Evolutionary conservation across 2,329 filamentous ascomycete genomes (phyloP).

Genomic region (Exophiala alcalophila): DNA sequence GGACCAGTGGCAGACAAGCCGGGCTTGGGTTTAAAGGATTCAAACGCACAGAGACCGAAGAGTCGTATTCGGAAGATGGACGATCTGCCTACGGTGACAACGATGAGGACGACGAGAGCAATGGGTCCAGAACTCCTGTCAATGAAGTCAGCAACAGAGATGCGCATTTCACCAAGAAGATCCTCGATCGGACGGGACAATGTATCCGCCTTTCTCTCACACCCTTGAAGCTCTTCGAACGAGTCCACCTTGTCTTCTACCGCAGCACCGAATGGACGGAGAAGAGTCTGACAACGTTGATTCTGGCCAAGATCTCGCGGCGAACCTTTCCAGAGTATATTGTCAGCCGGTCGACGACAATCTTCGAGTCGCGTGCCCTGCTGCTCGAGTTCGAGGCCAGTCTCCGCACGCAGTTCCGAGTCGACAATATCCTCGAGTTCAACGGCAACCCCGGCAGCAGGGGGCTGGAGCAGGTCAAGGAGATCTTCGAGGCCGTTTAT

Average conservation of each 20-base stretch:
- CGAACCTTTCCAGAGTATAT: slow-evolving; percentile 88
- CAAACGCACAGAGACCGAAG: slow-evolving; percentile 61
- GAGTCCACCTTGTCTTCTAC: slow-evolving; percentile 94
- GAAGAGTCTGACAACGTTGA: slow-evolving; percentile 91
- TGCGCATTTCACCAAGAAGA: slow-evolving; percentile 72
- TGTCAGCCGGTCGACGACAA: slow-evolving; percentile 82
- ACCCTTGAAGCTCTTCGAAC: slow-evolving; percentile 79
- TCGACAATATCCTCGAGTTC: slow-evolving; percentile 80
- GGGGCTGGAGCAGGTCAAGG: slow-evolving; percentile 64
- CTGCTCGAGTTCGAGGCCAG: slow-evolving; percentile 88
- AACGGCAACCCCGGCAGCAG: slow-evolving; percentile 66
- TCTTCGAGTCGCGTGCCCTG: slow-evolving; percentile 72
- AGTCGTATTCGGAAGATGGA: slow-evolving; percentile 43
- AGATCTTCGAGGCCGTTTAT: slow-evolving; percentile 71
- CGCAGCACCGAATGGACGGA: slow-evolving; percentile 96
- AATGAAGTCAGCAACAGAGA: slow-evolving; percentile 60
- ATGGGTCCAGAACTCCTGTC: slow-evolving; percentile 25
- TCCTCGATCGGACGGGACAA: slow-evolving; percentile 71
- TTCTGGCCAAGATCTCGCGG: slow-evolving; percentile 82
- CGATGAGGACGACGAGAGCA: slow-evolving; percentile 41
- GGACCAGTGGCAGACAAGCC: slow-evolving; percentile 69
- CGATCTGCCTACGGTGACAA: slow-evolving; percentile 34
- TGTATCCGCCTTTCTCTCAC: slow-evolving; percentile 76
- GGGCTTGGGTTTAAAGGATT: slow-evolving; percentile 69
- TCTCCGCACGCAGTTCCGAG: slow-evolving; percentile 72